These are phyloP conservation scores for Melampsora larici-populina DNA, from an alignment of 1,284 basidiomycete genomes.

Conservation along the genomic window DNA sequence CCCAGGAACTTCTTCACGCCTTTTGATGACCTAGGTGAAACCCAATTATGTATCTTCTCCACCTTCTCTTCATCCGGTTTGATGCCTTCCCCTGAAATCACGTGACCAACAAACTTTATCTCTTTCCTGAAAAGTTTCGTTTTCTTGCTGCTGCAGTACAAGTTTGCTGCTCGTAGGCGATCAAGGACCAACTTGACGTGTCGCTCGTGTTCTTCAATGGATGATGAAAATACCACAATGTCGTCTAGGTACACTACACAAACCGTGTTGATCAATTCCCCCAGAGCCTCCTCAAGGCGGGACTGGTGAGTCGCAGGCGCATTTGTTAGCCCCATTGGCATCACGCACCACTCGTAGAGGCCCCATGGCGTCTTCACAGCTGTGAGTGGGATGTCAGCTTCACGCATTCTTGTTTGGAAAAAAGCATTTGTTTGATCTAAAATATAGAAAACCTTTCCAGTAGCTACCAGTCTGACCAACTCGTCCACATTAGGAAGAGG, in stretches of 20 bases:
- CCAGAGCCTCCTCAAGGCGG: neutral
- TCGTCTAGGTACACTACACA: conserved; percentile 10
- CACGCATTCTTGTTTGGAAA: neutral
- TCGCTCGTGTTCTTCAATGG: conserved; percentile 56
- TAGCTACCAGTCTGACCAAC: too few relatives aligned
- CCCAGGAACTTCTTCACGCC: conserved; percentile 10
- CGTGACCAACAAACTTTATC: conserved; percentile 55
- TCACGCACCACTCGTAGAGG: neutral
- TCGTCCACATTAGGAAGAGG: too few relatives aligned
- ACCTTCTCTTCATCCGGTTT: too few relatives aligned
- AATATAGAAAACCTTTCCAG: neutral
- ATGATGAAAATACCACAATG: conserved; percentile 34
- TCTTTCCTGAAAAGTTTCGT: conserved; percentile 49
- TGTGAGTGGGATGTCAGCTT: neutral
- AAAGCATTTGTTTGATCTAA: conserved; percentile 1
- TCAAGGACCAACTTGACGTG: neutral
- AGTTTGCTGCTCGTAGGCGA: neutral
- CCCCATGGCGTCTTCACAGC: neutral
- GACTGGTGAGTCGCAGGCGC: too few relatives aligned
- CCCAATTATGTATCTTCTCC: conserved; percentile 52
- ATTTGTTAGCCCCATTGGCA: neutral
- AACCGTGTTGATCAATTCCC: conserved; percentile 1
- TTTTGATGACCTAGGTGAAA: conserved; percentile 47
- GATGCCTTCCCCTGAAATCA: conserved; percentile 53
- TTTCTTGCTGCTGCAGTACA: conserved; percentile 27